Conservation (phyloP, 129 eudicot genomes). For the Chrysanthemum makinoi region DNA sequence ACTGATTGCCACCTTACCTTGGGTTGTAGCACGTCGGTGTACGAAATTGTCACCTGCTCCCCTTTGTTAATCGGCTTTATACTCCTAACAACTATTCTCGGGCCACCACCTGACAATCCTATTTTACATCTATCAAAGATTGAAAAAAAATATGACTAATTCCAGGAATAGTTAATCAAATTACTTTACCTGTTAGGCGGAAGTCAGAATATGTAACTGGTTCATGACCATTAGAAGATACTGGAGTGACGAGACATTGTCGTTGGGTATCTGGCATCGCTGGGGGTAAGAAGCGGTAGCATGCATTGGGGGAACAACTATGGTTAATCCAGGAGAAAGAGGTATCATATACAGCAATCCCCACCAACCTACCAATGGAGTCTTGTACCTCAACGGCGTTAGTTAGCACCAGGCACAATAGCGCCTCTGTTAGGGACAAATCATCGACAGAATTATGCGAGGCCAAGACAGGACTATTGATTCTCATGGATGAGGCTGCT, state of each 20-base stretch:
- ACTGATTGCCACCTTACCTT: slow-evolving; percentile 36
- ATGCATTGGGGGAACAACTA: slow-evolving; percentile 76
- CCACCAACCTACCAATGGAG: slow-evolving; percentile 38
- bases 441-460: background rate
- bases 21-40: slow-evolving; percentile 68
- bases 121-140: background rate
- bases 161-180: background rate
- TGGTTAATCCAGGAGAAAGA: slow-evolving; percentile 78
- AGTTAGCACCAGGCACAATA: slow-evolving; percentile 53
- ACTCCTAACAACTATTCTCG: slow-evolving; percentile 51
- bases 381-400: slow-evolving; percentile 78
- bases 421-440: slow-evolving; percentile 41
- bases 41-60: slow-evolving; percentile 63
- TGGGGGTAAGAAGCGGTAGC: slow-evolving; percentile 41
- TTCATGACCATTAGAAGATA: slow-evolving; percentile 6
- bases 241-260: slow-evolving; percentile 27
- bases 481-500: slow-evolving; percentile 26
- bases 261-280: background rate
- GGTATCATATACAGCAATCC: slow-evolving; percentile 54
- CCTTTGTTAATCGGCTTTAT: slow-evolving; percentile 54
- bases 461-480: slow-evolving; percentile 7
- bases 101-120: slow-evolving; percentile 51
- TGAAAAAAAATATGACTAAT: background rate
- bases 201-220: background rate
- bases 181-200: slow-evolving; percentile 7